Evolutionary conservation across 2,329 filamentous ascomycete species (phyloP), one percentile per base, ranked within the genome.

Genomic region (Talaromyces sp.): DNA sequence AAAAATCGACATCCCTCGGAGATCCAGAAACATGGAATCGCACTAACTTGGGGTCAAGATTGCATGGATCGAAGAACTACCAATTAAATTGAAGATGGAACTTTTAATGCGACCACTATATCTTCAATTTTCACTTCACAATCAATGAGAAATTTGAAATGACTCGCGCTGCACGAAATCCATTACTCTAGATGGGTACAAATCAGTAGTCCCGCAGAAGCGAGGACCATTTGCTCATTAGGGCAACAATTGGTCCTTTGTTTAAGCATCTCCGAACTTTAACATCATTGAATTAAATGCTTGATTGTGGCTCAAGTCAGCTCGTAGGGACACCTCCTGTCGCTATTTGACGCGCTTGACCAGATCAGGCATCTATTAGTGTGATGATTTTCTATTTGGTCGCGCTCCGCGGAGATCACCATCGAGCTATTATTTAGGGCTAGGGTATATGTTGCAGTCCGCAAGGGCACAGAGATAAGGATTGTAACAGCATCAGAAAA

Each of bases 401-500:
- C 6, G 13, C 24, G 45, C 39, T 61, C 59, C 59, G 59, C 59
- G 59, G 59, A 61, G 59, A 61, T 61, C 45, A n/a, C 19, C n/a
- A 39, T 31, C 10, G 8, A 37, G 58, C 59, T 50, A 27, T 52
- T n/a, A 13, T 37, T 37, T 52, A 48, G 59, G 35, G 43, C 43
- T 52, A 61, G 59, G 41, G 45, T 27, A 3, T 24, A 5, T 27
- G 43, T 50, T 37, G 45, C 43, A 50, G 43, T 50, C 27, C 31
- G 13, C 6, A 24, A 19, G 9, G 47, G 31, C 27, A 33, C 11
- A 52, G 31, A 61, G 59, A 61, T 61, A 61, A 61, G 43, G 19
- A 61, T 11, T 19, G 10, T 39, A 47, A 47, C 24, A 33, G 27
- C 57, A 31, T 35, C 57, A 22, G 22, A 33, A 47, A 60, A 19